These are phyloP conservation scores for Monosporozyma aquatica DNA, from an alignment of 805 yeast genomes.

Conservation along the genomic window DNA sequence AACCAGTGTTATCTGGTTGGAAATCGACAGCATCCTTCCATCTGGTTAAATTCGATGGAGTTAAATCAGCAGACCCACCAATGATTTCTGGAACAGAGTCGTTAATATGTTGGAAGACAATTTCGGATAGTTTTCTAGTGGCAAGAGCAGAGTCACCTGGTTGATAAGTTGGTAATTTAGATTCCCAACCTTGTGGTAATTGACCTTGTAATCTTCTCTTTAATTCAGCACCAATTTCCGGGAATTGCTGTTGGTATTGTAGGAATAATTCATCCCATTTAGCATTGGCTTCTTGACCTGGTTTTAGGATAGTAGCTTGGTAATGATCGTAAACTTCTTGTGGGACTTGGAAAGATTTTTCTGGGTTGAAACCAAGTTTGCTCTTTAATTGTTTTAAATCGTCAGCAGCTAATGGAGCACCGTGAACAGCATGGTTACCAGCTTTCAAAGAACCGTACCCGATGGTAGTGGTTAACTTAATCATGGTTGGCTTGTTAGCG, in stretches of 20 bases:
- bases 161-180: constrained; percentile 68
- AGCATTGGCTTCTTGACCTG: constrained; percentile 59
- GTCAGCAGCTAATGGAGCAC: constrained; percentile 90
- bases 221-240: constrained; percentile 70
- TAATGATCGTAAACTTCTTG: constrained; percentile 71
- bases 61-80: constrained; percentile 98
- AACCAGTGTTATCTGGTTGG: constrained; percentile 74
- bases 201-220: constrained; percentile 67
- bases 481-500: constrained; percentile 75
- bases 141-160: constrained; percentile 78
- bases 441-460: constrained; percentile 83
- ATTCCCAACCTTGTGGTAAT: constrained; percentile 78
- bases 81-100: constrained; percentile 73
- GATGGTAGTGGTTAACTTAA: constrained; percentile 81
- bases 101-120: constrained; percentile 54
- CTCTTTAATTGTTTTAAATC: constrained; percentile 81
- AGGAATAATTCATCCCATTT: constrained; percentile 66
- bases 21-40: constrained; percentile 77
- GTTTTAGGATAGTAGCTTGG: constrained; percentile 41
- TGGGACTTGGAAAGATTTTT: constrained; percentile 68
- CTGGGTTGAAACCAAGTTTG: constrained; percentile 83
- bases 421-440: constrained; percentile 92
- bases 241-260: constrained; percentile 58
- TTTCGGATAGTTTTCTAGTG: constrained; percentile 88
- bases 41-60: constrained; percentile 93